Percentiles rank a stretch among this genome's conserved stretches.
phyloP scores from a whole-genome alignment of 345 rosid species.

The Linum lewisii region DNA sequence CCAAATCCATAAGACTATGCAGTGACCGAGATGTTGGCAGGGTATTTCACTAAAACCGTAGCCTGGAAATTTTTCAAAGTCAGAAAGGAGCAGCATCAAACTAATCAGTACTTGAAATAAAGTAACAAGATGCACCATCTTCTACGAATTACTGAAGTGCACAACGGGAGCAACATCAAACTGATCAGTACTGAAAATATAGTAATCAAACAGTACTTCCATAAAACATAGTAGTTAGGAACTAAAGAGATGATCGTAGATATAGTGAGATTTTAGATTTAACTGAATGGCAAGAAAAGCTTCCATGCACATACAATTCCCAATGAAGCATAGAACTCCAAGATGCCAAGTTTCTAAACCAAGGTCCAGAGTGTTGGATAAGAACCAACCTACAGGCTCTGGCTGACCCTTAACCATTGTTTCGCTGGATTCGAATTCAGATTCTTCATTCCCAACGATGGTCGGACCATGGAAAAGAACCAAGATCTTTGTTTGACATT shows the following conservation, averaged over 20 bases:
- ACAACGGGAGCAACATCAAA: no score
- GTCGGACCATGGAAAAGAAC: slow-evolving; percentile 83
- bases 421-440: slow-evolving; percentile 41
- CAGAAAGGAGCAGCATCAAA: slow-evolving; percentile 9
- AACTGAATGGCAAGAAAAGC: slow-evolving; percentile 92
- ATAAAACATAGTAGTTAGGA: no score
- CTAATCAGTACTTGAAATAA: slow-evolving; percentile 2
- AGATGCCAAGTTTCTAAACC: slow-evolving; percentile 76
- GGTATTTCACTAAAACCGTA: slow-evolving; percentile 66
- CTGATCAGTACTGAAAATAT: no score
- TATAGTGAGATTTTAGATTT: no score
- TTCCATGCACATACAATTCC: slow-evolving; percentile 98
- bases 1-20: slow-evolving; percentile 83
- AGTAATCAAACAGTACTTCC: neutral
- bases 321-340: slow-evolving; percentile 89
- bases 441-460: slow-evolving; percentile 48
- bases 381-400: slow-evolving; percentile 73
- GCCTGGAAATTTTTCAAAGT: slow-evolving; percentile 43
- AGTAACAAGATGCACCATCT: no score
- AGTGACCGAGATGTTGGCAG: slow-evolving; percentile 73
- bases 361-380: slow-evolving; percentile 43
- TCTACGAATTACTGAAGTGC: no score
- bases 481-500: slow-evolving; percentile 89
- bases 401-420: slow-evolving; percentile 79
- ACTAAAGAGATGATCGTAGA: no score